A percentile compares a stretch with the other conserved stretches of the same genome.
phyloP scores from a whole-genome alignment of 2,329 filamentous ascomycete genomes.

The Fusarium camptoceras region DNA sequence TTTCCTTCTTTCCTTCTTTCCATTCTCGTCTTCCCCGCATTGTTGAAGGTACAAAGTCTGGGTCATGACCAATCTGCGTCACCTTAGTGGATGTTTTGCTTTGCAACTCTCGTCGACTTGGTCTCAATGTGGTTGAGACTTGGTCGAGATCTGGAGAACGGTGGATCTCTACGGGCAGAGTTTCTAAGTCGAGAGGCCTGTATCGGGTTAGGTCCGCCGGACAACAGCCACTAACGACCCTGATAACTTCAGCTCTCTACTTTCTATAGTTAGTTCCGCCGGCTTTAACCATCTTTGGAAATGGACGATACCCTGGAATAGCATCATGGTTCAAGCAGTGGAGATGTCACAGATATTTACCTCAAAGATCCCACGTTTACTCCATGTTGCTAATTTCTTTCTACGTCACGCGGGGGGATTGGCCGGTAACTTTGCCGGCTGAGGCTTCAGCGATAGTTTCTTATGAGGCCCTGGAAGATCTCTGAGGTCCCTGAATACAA shows the following conservation, averaged over 20 bases:
- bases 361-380: slow-evolving; percentile 30
- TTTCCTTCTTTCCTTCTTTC: slow-evolving; percentile 3
- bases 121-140: slow-evolving; percentile 28
- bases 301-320: slow-evolving; percentile 22
- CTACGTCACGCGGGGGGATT: slow-evolving; percentile 42
- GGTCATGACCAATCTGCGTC: slow-evolving; percentile 42
- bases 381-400: slow-evolving; percentile 34
- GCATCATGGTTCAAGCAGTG: slow-evolving; percentile 38
- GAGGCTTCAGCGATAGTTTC: slow-evolving; percentile 25
- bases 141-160: slow-evolving; percentile 40
- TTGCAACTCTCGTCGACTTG: slow-evolving; percentile 36
- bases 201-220: slow-evolving; percentile 44
- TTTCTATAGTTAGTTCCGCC: slow-evolving; percentile 37
- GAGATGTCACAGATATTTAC: slow-evolving; percentile 24
- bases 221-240: neutral
- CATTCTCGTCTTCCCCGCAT: slow-evolving; percentile 32
- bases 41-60: slow-evolving; percentile 12
- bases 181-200: slow-evolving; percentile 34
- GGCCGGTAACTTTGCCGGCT: slow-evolving; percentile 18
- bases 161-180: slow-evolving; percentile 35
- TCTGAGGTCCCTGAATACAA: neutral
- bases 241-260: neutral
- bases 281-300: slow-evolving; percentile 2
- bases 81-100: slow-evolving; percentile 35
- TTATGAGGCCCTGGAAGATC: slow-evolving; percentile 22